phyloP scores from a whole-genome alignment of 192 early-diverging fungal species.

The Coemansia sp. region DNA sequence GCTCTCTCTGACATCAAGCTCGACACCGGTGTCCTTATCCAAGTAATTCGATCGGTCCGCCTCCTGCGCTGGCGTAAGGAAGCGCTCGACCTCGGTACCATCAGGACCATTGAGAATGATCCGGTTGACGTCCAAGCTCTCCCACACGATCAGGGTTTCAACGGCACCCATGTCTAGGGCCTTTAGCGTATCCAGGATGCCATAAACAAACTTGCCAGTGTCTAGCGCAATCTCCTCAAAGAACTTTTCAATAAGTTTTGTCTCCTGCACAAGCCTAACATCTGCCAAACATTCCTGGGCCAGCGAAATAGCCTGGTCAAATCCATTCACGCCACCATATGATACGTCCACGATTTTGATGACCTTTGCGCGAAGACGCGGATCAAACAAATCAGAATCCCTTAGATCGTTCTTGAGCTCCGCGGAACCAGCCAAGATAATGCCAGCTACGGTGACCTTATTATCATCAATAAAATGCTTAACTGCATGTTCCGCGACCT shows the following conservation, averaged over 20 bases:
- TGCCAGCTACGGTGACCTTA: conserved; percentile 63
- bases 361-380: conserved; percentile 82
- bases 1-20: conserved; percentile 80
- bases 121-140: conserved; percentile 82
- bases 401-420: conserved; percentile 97
- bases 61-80: conserved; percentile 85
- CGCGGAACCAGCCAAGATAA: conserved; percentile 94
- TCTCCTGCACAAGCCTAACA: conserved; percentile 97
- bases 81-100: conserved; percentile 65
- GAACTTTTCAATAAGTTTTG: conserved; percentile 89
- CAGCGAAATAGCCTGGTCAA: conserved; percentile 94
- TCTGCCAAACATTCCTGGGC: conserved; percentile 83
- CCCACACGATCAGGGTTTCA: conserved; percentile 94
- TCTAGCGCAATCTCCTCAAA: conserved; percentile 96
- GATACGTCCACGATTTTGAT: conserved; percentile 94
- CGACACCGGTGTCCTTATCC: conserved; percentile 63
- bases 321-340: conserved; percentile 98
- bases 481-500: conserved; percentile 92
- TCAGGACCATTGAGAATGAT: conserved; percentile 73
- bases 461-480: conserved; percentile 92
- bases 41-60: conserved; percentile 71
- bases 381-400: conserved; percentile 93
- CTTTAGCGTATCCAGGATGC: conserved; percentile 92
- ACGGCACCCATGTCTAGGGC: conserved; percentile 93
- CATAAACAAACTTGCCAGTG: conserved; percentile 94